These are phyloP conservation scores for Gomphus sp. DNA, from an alignment of 1,284 basidiomycete genomes.

Conservation along the genomic window DNA sequence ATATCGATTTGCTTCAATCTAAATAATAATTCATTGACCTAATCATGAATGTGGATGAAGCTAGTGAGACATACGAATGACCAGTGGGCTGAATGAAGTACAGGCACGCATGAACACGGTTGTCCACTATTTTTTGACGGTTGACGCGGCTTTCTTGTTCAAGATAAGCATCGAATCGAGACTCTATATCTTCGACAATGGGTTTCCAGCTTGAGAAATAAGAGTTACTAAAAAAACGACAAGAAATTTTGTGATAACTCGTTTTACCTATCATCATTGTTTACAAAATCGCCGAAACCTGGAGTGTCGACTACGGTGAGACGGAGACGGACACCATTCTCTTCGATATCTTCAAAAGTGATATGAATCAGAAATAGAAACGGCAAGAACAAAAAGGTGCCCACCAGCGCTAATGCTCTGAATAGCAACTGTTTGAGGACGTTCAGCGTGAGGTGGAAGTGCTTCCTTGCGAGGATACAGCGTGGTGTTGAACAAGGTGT, in stretches of 20 bases:
- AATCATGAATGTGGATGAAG: neutral
- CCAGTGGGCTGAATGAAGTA: conserved; percentile 98
- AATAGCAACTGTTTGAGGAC: conserved; percentile 87
- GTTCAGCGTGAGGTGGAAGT: conserved; percentile 76
- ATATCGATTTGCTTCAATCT: conserved; percentile 95
- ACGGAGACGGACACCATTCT: conserved; percentile 89
- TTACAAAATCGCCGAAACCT: conserved; percentile 95
- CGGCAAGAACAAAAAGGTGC: conserved; percentile 15
- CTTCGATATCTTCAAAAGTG: conserved; percentile 79
- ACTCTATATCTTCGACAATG: conserved; percentile 94
- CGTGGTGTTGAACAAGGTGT: conserved; percentile 93
- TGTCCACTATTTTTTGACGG: conserved; percentile 77
- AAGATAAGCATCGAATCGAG: conserved; percentile 91
- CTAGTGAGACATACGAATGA: conserved; percentile 66
- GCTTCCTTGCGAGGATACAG: conserved; percentile 85
- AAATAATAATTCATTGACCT: neutral
- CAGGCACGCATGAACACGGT: conserved; percentile 88
- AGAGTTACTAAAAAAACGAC: neutral
- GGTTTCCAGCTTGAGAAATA: conserved; percentile 78
- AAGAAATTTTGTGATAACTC: neutral
- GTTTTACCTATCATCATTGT: conserved; percentile 87
- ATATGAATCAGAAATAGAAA: conserved; percentile 17
- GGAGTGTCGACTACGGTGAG: conserved; percentile 96
- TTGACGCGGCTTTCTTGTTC: conserved; percentile 98
- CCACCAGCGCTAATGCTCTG: conserved; percentile 93